Evolutionary conservation across 306 rosid species (phyloP).

Genomic region (Dryas alaskensis): DNA sequence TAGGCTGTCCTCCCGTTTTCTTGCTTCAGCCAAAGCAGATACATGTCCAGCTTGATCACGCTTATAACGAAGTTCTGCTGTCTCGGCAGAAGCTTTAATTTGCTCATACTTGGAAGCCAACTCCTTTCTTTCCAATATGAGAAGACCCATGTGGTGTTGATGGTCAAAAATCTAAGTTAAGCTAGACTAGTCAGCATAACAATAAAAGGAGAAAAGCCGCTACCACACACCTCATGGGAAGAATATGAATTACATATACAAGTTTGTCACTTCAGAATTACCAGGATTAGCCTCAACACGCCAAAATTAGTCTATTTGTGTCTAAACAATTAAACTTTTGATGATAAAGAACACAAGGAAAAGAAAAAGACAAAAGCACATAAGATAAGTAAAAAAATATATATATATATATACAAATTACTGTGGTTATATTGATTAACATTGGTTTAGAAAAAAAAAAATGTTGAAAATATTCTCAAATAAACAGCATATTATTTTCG

Average conservation of each 20-base stretch:
- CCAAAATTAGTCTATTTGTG: background rate
- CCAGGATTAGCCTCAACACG: background rate
- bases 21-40: constrained; percentile 68
- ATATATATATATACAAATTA: background rate
- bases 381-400: background rate
- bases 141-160: constrained; percentile 97
- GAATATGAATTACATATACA: background rate
- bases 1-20: constrained; percentile 74
- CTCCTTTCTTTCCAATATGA: constrained; percentile 79
- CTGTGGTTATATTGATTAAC: background rate
- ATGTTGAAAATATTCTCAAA: background rate
- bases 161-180: constrained; percentile 67
- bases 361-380: background rate
- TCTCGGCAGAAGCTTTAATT: constrained; percentile 53
- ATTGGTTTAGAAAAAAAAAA: background rate
- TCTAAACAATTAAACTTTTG: background rate
- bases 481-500: background rate
- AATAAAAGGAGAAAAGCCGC: constrained; percentile 4
- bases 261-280: background rate
- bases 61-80: constrained; percentile 54
- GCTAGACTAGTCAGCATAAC: constrained; percentile 19
- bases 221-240: background rate
- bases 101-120: constrained; percentile 61
- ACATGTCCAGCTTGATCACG: constrained; percentile 58
- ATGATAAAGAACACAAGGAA: background rate